Evolutionary conservation across 306 rosid genomes (phyloP).

Genomic region (Ammopiptanthus mongolicus): DNA sequence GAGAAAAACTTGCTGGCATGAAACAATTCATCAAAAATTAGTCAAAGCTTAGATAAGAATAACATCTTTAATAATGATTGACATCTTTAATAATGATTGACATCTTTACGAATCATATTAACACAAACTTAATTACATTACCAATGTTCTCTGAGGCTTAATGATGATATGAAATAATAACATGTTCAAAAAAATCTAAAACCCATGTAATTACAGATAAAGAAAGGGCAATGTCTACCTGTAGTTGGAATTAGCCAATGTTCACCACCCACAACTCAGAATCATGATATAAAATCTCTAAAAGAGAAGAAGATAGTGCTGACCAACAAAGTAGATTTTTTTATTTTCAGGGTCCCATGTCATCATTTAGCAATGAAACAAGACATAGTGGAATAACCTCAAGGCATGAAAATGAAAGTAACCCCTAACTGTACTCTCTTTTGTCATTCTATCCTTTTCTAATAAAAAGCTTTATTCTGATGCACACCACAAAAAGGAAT

Average conservation of each 20-base stretch:
- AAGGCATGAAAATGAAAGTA: slow-evolving; percentile 23
- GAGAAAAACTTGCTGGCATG: not conserved
- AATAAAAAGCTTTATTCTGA: not conserved
- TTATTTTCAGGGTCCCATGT: not conserved
- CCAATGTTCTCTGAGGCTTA: slow-evolving; percentile 3
- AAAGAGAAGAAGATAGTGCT: not conserved
- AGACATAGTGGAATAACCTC: not conserved
- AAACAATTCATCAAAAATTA: not conserved
- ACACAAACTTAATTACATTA: not conserved
- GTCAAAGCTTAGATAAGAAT: slow-evolving; percentile 7
- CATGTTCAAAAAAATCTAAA: not conserved
- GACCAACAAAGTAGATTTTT: not conserved
- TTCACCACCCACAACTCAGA: not conserved
- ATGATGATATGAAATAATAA: not conserved
- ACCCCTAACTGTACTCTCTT: not conserved
- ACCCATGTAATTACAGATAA: not conserved
- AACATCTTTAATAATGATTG: not conserved
- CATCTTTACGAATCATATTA: not conserved
- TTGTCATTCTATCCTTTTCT: slow-evolving; percentile 3
- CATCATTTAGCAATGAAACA: slow-evolving; percentile 13
- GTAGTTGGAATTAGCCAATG: slow-evolving; percentile 4
- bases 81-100: not conserved
- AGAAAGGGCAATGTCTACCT: not conserved
- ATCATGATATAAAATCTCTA: not conserved
- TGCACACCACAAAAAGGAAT: not conserved